Conservation (phyloP, 2,329 filamentous ascomycete species). For the Coniosporium tulheliwenetii region DNA sequence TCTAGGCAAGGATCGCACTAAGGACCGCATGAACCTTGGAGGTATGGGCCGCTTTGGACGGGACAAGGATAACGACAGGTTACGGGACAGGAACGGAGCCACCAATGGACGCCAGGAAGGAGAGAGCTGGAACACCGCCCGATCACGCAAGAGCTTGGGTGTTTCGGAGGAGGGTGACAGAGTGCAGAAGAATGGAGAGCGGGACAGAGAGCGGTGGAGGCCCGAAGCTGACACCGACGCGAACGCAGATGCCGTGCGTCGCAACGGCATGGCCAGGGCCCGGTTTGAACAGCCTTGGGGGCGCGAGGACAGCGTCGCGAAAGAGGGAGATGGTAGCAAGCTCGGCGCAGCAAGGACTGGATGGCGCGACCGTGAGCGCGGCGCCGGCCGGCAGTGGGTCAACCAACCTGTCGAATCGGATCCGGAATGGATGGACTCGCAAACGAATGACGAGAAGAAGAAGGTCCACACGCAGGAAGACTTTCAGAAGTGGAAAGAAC, state of each 20-base stretch:
- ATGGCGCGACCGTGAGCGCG: constrained; percentile 36
- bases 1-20: constrained; percentile 9
- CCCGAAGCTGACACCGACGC: constrained; percentile 6
- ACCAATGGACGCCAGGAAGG: constrained; percentile 35
- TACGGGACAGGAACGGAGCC: constrained; percentile 15
- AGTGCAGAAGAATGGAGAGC: constrained; percentile 43
- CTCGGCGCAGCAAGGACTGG: constrained; percentile 27
- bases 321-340: constrained; percentile 8
- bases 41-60: constrained; percentile 21
- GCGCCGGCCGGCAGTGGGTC: constrained; percentile 37
- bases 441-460: constrained; percentile 48
- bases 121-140: constrained; percentile 61
- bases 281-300: constrained; percentile 64
- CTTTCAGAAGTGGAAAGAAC: constrained; percentile 87
- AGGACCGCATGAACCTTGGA: constrained; percentile 8
- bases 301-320: constrained; percentile 34
- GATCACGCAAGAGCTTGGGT: constrained; percentile 59
- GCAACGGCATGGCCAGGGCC: constrained; percentile 49
- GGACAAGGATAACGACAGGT: constrained; percentile 24
- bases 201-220: constrained; percentile 32
- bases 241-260: constrained; percentile 36
- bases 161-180: constrained; percentile 52
- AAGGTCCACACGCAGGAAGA: constrained; percentile 73
- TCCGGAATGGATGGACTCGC: constrained; percentile 80
- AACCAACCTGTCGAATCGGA: constrained; percentile 53